Percentiles rank a stretch among this genome's conserved stretches.
Conservation (phyloP, 345 rosid species). For the Abelmoschus esculentus region DNA sequence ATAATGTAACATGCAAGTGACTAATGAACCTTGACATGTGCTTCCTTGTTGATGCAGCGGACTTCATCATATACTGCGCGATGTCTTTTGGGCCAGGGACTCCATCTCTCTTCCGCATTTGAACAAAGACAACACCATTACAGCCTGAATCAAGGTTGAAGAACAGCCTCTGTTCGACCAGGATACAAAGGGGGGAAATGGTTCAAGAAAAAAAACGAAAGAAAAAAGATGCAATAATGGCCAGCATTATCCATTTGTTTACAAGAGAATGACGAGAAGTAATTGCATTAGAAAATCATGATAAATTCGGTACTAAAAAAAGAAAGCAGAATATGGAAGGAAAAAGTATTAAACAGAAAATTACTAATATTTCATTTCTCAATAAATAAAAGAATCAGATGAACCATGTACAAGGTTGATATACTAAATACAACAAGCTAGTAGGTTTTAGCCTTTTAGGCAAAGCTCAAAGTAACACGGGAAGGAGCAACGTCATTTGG, state of each 20-base stretch:
- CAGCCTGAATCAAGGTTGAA: constrained; percentile 83
- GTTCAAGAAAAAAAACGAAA: neutral
- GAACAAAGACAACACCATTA: constrained; percentile 79
- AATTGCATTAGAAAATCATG: neutral
- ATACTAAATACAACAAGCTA: neutral
- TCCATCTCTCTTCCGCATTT: constrained; percentile 80
- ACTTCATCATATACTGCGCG: constrained; percentile 77
- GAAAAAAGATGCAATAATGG: constrained; percentile 1
- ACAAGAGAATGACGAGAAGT: neutral
- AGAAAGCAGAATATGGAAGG: neutral
- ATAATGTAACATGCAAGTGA: neutral
- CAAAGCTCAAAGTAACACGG: neutral
- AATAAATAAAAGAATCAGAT: neutral
- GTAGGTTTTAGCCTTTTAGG: neutral
- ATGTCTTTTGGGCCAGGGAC: constrained; percentile 84
- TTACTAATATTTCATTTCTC: neutral
- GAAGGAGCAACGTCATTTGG: neutral
- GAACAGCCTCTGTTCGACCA: constrained; percentile 63
- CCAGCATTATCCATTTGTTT: neutral
- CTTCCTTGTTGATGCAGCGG: constrained; percentile 72
- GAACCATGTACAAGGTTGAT: neutral
- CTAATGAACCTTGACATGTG: constrained; percentile 78
- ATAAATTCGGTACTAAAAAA: neutral
- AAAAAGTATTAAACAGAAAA: neutral
- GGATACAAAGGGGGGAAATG: neutral